These are phyloP conservation scores for Russula lepida DNA, from an alignment of 768 basidiomycete species.

Conservation along the genomic window DNA sequence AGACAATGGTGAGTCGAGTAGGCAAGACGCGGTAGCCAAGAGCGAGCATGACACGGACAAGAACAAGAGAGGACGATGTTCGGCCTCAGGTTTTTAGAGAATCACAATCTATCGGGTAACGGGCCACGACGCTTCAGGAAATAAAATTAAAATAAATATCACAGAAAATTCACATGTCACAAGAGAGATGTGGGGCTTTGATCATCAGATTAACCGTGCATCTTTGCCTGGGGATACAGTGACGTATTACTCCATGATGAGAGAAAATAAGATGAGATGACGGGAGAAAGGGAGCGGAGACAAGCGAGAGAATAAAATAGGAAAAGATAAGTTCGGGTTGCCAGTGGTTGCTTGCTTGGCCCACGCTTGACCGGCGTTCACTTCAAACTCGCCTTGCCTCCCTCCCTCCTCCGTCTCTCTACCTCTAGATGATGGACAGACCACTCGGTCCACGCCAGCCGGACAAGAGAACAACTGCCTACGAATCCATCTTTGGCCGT, in stretches of 20 bases:
- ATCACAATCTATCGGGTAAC: background rate
- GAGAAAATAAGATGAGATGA: background rate
- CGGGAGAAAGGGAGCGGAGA: background rate
- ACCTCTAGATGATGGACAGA: conserved; percentile 36
- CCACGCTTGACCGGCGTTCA: background rate
- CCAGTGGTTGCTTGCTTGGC: background rate
- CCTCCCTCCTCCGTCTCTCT: background rate
- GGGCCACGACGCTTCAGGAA: no score
- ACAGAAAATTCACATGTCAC: background rate
- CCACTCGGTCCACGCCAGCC: conserved; percentile 51
- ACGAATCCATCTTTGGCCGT: conserved; percentile 82
- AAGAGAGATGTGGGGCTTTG: background rate
- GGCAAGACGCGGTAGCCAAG: background rate
- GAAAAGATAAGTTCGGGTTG: background rate
- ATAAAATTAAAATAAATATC: background rate
- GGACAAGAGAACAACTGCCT: conserved; percentile 74
- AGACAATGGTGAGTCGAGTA: background rate
- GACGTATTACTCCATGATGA: background rate
- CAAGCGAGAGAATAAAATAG: background rate
- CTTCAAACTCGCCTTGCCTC: background rate
- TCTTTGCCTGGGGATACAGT: background rate
- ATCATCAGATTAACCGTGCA: no score
- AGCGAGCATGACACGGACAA: background rate
- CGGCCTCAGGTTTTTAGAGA: no score
- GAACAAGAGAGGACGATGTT: background rate